Evolutionary conservation across 2,329 filamentous ascomycete genomes (phyloP), one percentile per base, ranked within the genome.

Genomic region (Chaetoscypha palmicola): DNA sequence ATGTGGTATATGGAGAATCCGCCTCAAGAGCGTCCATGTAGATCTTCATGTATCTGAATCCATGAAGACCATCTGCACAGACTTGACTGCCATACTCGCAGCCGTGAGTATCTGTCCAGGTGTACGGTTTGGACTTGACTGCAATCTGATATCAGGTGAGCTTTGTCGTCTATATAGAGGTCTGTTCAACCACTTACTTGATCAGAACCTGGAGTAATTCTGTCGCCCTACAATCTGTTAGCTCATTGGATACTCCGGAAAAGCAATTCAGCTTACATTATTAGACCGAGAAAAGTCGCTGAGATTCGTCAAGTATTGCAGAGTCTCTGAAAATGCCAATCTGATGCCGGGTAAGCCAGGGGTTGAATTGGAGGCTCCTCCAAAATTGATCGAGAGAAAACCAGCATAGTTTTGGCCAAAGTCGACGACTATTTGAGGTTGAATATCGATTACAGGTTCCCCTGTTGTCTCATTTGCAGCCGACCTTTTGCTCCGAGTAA

Each of bases 31-130:
- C 67, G 46, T 70, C 68, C 3, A 76, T 60, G 34, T 64, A 65
- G 21, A 75, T 67, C 41, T 66, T 71, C 30, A 76, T 51, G 46
- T 74, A 76, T 28, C 72, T 66, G 51, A 75, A 76, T 4, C 71
- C 72, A 41, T 76, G 73, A 4, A 76, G 58, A 2, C 72, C 73
- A 45, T 76, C 72, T 0, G 68, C 61, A 51, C 72, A 75, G 10
- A 76, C 70, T 44, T 71, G 57, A 4, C 46, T 60, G 14, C 56
- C 63, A 34, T 65, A 56, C 31, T 67, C 57, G 45, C 72, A 75
- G 9, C 70, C 70, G 41, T 67, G 62, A 26, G 61, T 56, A 43
- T 71, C 60, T 8, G 59, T 64, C 72, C 71, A 76, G 2, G 62
- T 68, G 43, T 69, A 73, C 3, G 62, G 54, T 3, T 62, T 42